Conservation (phyloP, 805 yeast species). For the Wickerhamomyces queroliae region DNA sequence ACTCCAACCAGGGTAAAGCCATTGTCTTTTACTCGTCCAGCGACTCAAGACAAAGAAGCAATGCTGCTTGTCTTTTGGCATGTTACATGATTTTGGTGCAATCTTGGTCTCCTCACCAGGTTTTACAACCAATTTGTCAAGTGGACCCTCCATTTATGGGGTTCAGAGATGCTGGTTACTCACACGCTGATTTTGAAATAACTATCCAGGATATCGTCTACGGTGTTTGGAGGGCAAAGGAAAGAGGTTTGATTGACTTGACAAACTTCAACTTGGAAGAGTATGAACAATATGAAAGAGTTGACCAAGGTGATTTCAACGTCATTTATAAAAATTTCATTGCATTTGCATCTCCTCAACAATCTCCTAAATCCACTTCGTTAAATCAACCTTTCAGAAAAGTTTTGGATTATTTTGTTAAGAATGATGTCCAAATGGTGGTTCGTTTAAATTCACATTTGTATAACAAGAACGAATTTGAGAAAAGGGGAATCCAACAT, state of each 20-base stretch:
- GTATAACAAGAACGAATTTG: constrained; percentile 81
- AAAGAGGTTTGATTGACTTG: constrained; percentile 80
- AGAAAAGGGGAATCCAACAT: constrained; percentile 78
- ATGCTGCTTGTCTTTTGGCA: constrained; percentile 90
- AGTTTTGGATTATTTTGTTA: constrained; percentile 72
- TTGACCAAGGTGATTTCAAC: constrained; percentile 96
- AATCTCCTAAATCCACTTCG: constrained; percentile 36
- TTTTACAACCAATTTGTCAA: constrained; percentile 89
- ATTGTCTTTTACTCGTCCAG: constrained; percentile 87
- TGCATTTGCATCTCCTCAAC: constrained; percentile 97
- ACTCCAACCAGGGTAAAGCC: constrained; percentile 77
- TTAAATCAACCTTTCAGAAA: constrained; percentile 73
- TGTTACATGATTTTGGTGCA: constrained; percentile 95
- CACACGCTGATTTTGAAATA: constrained; percentile 89
- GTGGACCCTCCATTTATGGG: constrained; percentile 91
- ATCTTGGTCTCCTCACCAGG: constrained; percentile 98
- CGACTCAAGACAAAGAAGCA: constrained; percentile 76
- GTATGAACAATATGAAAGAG: constrained; percentile 90
- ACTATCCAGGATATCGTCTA: constrained; percentile 93
- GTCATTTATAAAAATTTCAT: constrained; percentile 87
- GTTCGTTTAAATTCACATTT: constrained; percentile 90
- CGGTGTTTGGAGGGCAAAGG: constrained; percentile 97
- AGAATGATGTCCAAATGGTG: constrained; percentile 76
- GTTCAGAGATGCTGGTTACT: constrained; percentile 96
- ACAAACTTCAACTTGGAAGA: constrained; percentile 86